Evolutionary conservation across 805 yeast genomes (phyloP).

Genomic region (Yarrowia yakushimensis): DNA sequence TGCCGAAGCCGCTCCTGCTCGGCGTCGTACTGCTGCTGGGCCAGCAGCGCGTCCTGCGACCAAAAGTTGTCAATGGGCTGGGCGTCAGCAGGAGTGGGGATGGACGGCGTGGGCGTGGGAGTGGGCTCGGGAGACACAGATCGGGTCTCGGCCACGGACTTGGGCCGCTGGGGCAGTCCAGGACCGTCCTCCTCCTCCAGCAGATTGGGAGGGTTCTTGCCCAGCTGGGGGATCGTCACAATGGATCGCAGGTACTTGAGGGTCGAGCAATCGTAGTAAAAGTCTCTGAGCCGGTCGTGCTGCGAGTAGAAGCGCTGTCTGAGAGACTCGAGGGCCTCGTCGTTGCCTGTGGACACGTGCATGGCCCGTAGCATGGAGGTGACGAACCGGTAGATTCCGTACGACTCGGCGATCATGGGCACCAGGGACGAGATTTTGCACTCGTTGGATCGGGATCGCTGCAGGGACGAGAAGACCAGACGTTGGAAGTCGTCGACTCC

Average conservation of each 20-base stretch:
- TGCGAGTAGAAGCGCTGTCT: slow-evolving; percentile 68
- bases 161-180: slow-evolving; percentile 43
- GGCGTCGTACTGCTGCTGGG: slow-evolving; percentile 51
- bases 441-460: slow-evolving; percentile 56
- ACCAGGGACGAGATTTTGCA: slow-evolving; percentile 83
- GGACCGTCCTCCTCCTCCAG: slow-evolving; percentile 44
- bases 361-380: slow-evolving; percentile 89
- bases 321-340: slow-evolving; percentile 73
- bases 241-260: slow-evolving; percentile 76
- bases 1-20: slow-evolving; percentile 60
- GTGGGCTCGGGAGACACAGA: slow-evolving; percentile 31
- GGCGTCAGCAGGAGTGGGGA: slow-evolving; percentile 39
- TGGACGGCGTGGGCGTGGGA: slow-evolving; percentile 33
- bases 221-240: slow-evolving; percentile 71
- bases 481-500: slow-evolving; percentile 73
- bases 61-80: slow-evolving; percentile 45
- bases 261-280: slow-evolving; percentile 86
- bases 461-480: slow-evolving; percentile 67
- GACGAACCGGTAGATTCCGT: slow-evolving; percentile 85
- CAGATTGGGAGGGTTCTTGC: slow-evolving; percentile 58
- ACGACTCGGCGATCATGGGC: slow-evolving; percentile 85
- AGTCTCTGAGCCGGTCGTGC: slow-evolving; percentile 66
- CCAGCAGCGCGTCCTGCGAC: slow-evolving; percentile 39
- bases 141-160: slow-evolving; percentile 30
- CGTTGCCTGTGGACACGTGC: slow-evolving; percentile 67